A percentile compares a stretch with the other conserved stretches of the same genome.
phyloP scores from a whole-genome alignment of 2,329 filamentous ascomycete genomes.

The Calonectria hawksworthii region DNA sequence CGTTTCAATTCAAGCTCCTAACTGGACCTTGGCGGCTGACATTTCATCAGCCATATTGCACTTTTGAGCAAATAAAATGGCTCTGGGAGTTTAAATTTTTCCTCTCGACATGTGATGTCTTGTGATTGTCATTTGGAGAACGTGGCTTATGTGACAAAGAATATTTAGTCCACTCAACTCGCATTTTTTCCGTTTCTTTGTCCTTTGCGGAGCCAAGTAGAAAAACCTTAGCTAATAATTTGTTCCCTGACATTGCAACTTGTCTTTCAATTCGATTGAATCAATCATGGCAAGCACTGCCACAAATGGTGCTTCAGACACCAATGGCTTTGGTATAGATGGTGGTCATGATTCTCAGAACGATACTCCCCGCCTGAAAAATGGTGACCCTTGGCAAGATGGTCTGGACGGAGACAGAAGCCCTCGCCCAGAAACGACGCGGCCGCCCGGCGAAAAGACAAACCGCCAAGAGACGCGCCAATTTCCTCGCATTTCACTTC shows the following conservation, averaged over 20 bases:
- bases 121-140: neutral
- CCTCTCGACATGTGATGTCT: neutral
- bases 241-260: neutral
- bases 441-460: neutral
- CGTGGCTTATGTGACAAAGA: neutral
- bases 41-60: neutral
- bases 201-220: too few relatives aligned
- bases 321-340: neutral
- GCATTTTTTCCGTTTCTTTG: neutral
- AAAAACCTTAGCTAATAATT: neutral
- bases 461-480: neutral
- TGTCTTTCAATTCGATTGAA: neutral
- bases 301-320: neutral
- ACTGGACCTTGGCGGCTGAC: constrained; percentile 3
- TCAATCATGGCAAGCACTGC: neutral
- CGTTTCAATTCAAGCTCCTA: neutral
- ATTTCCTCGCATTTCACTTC: constrained; percentile 69
- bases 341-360: neutral
- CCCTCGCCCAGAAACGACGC: neutral
- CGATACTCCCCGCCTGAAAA: neutral
- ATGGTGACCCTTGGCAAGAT: neutral
- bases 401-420: neutral
- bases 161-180: neutral
- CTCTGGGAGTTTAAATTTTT: neutral
- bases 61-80: neutral